A percentile compares a stretch with the other conserved stretches of the same genome.
Evolutionary conservation across 2,329 filamentous ascomycete species (phyloP).

Genomic region (Graphilbum ipis-grandicollis): DNA sequence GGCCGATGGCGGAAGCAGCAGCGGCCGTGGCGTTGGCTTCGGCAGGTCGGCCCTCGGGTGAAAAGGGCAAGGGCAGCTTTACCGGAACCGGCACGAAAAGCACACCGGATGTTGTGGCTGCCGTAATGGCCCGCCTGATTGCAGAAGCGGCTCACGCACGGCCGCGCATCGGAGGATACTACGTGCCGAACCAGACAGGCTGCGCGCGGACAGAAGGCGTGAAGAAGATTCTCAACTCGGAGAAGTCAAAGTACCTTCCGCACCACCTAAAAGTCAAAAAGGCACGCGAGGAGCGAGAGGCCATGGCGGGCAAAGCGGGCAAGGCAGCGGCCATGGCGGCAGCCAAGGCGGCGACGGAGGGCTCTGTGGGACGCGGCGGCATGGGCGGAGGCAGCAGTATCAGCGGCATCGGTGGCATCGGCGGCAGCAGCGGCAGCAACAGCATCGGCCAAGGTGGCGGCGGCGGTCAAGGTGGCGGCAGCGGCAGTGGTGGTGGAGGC

Average conservation of each 20-base stretch:
- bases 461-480: no score
- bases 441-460: no score
- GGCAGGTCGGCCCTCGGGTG: no score
- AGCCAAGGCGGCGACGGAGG: conserved; percentile 59
- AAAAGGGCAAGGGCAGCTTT: no score
- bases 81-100: no score
- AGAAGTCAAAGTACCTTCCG: conserved; percentile 95
- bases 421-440: no score
- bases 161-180: conserved; percentile 45
- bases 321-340: conserved; percentile 53
- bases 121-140: conserved; percentile 1
- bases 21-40: no score
- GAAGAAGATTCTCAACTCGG: conserved; percentile 89
- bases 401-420: no score
- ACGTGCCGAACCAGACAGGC: conserved; percentile 72
- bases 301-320: conserved; percentile 43
- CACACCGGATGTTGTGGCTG: no score
- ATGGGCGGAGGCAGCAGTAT: no score
- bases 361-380: conserved; percentile 69
- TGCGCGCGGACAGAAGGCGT: conserved; percentile 82
- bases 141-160: conserved; percentile 4
- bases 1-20: conserved; percentile 11
- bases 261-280: conserved; percentile 95
- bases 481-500: no score
- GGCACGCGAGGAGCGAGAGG: conserved; percentile 79